Conservation (phyloP, 2,329 filamentous ascomycete species). For the Penicillium sp. region DNA sequence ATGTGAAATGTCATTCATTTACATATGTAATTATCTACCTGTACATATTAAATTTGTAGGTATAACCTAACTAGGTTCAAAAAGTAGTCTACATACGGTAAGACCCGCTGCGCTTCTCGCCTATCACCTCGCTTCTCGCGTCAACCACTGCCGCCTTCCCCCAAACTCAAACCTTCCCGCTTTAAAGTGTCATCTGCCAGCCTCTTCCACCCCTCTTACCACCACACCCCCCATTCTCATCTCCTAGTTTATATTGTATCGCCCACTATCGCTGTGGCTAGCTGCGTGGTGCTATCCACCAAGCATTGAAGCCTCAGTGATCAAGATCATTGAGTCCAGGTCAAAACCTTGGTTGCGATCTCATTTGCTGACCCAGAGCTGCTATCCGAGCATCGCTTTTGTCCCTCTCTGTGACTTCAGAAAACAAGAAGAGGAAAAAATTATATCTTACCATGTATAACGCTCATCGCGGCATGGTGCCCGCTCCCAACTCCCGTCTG, state of each 20-base stretch:
- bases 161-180: slow-evolving; percentile 23
- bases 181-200: slow-evolving; percentile 20
- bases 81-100: background rate
- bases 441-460: slow-evolving; percentile 67
- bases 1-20: no score
- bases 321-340: slow-evolving; percentile 14
- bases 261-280: slow-evolving; percentile 18
- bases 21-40: no score
- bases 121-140: slow-evolving; percentile 37
- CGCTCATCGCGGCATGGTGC: slow-evolving; percentile 76
- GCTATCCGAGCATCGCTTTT: background rate
- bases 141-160: slow-evolving; percentile 32
- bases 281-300: slow-evolving; percentile 25
- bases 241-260: slow-evolving; percentile 4
- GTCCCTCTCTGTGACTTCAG: background rate
- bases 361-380: background rate
- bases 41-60: no score
- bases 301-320: slow-evolving; percentile 24
- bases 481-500: slow-evolving; percentile 69
- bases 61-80: no score
- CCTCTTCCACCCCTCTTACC: slow-evolving; percentile 20
- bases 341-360: slow-evolving; percentile 2
- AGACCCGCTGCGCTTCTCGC: slow-evolving; percentile 20
- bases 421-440: background rate
- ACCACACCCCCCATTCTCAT: slow-evolving; percentile 7